Base-by-base conservation (phyloP, 257 asterid species). In the Ehretia macrophylla region DNA sequence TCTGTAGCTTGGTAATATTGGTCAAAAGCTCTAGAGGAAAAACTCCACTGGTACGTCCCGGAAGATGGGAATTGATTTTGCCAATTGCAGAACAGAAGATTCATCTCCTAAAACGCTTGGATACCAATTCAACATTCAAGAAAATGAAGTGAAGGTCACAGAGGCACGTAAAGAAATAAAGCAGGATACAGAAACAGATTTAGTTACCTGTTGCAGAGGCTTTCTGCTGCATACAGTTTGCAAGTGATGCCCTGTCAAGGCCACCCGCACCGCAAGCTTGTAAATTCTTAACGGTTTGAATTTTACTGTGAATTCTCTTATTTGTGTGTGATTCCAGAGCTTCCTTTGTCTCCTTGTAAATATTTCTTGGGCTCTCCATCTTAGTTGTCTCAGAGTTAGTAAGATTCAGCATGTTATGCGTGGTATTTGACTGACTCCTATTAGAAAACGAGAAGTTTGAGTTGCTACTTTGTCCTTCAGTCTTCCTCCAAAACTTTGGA, bases 401-500 rank as follows among this genome's bases (percentile, higher is more conserved):
- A 40, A 62, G 64, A 14, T 40, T 55, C 44, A 56, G 39, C 51
- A 8, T 44, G 39, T 32, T 57, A 56, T 39, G 54, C 16, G 32
- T 17, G 11, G 76, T 6, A 27, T 27, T 27, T 27, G 35, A 55
- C 64, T 63, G 75, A 68, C 58, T 68, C 59, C 69, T 63, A 39
- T 45, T 68, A 47, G 75, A 40, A 35, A 73, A 54, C 35, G 63
- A 58, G 45, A 62, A 64, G 68, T 58, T 83, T 1, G 75, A 52
- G 55, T 67, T 57, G 22, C 56, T 55, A 19, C 21, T 55, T 19
- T 76, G 87, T 51, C 71, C 85, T 17, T 85, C 93, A 0, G 75
- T 58, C 75, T 73, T 83, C 67, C 78, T 83, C 96, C 95, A 83
- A 62, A 79, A 78, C 62, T 81, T 85, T 14, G 95, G 93, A 44